Evolutionary conservation across 202 grass and related monocot genomes (phyloP).

Genomic region (Cymbopogon flexuosus): DNA sequence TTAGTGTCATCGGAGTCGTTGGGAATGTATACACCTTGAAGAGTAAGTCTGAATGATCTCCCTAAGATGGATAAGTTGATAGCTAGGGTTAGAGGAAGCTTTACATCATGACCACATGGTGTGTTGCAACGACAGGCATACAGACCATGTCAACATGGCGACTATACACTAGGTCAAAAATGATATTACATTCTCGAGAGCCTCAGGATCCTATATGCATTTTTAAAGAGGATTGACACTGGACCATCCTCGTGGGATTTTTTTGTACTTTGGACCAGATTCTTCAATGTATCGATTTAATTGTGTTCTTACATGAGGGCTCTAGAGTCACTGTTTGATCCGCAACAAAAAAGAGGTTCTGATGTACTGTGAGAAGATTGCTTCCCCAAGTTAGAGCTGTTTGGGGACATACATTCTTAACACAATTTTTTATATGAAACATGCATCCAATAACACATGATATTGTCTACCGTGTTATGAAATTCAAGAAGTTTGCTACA

Average conservation of each 20-base stretch:
- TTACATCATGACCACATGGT: neutral
- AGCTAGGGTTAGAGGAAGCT: conserved; percentile 19
- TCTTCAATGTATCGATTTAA: conserved; percentile 28
- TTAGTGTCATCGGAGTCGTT: conserved; percentile 59
- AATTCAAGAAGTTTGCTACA: neutral
- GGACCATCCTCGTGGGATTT: neutral
- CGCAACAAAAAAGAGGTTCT: neutral
- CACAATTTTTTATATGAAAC: neutral
- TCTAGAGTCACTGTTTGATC: neutral
- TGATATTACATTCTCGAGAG: conserved; percentile 9
- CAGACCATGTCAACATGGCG: conserved; percentile 10
- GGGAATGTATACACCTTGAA: conserved; percentile 83
- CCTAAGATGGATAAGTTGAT: neutral
- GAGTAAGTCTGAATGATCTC: conserved; percentile 57
- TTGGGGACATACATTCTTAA: neutral
- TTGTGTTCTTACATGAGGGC: neutral
- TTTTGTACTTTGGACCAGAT: conserved; percentile 27
- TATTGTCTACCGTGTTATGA: neutral
- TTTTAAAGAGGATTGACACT: conserved; percentile 16
- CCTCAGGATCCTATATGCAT: conserved; percentile 21
- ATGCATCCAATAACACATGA: neutral
- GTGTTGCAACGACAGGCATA: neutral
- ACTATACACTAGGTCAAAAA: conserved; percentile 31
- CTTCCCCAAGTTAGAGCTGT: neutral
- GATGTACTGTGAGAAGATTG: neutral